Base-by-base conservation (phyloP, 1,284 basidiomycete genomes). In the Ustilago cynodontis region DNA sequence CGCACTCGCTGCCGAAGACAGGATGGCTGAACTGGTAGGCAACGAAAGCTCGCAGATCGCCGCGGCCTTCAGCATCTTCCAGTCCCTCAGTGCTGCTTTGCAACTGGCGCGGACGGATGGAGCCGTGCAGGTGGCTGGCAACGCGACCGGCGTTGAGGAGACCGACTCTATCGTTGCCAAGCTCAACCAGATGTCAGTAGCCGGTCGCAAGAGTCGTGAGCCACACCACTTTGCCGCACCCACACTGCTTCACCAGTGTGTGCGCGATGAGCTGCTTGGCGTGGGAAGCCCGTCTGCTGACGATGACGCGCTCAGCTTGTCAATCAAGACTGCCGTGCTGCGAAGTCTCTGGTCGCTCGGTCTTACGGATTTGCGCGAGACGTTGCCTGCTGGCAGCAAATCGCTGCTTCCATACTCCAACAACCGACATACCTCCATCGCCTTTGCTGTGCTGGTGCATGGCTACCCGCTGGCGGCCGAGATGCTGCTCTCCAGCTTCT, bases 111-210 rank as follows among this genome's bases (percentile, higher is more conserved):
- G 75, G 7, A 65, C 71, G 9, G 60, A 70, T 39, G 71, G 70
- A 10, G 47, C 41, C 16, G 26, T 72, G 26, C 70, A 77, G 35
- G 58, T 77, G 2, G 61, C 57, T 5, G 53, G 53, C 35, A 56
- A 50, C 29, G 35, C 51, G 14, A 50, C 10, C 11, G 69, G 60
- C 20, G 29, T 43, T 16, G 69, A 56, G 22, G 69, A 72, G 28
- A 56, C 63, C 7, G 75, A 73, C 43, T 73, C 70, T 33, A 73
- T 77, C 39, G 75, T 72, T 13, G 75, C 70, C 18, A 61, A 66
- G 59, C 71, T 77, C 39, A 72, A 71, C 33, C 70, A 70, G 47
- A 70, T 77, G 71, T 73, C 70, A 53, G 75, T 77, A 7, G 71
- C 63, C 9, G 75, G 75, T 22, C 63, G 75, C 33, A 66, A 67